Base-by-base conservation (phyloP, 768 basidiomycete species). In the Termitomyces sp. region DNA sequence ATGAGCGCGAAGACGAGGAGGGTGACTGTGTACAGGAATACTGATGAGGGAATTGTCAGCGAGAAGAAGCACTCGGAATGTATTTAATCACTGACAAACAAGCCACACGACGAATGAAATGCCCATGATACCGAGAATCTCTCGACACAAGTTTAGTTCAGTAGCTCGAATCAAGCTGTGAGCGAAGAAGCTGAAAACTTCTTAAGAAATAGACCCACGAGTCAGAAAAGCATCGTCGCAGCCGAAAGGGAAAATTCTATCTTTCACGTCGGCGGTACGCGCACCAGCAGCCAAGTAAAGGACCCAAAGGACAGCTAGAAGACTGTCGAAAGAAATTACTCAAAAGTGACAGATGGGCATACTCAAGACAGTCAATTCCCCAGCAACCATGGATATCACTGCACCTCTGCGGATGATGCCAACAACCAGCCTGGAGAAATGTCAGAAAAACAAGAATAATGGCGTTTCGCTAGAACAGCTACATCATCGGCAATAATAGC, bases 21-120 rank as follows among this genome's bases (percentile, higher is more conserved):
- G 10, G 56, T 62, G 54, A 50, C 26, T 18, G 61, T 62, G 28
- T 64, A 66, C 0, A 61, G 9, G 35, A 64, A 41, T 13, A 66
- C 64, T 66, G 20, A 12, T 18, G n/a, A 55, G 33, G 3, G 33
- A 10, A n/a, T 14, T 47, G 16, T 55, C 49, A 54, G 23, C 14
- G 13, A 14, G 32, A 52, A 3, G 28, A 7, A 30, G 5, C 20
- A 2, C 20, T 18, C 6, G 8, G 4, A 46, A 36, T 26, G 16
- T 4, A 6, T 44, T 32, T 16, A 23, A 50, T 20, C 3, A 60
- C 64, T 57, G 30, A 64, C 64, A 57, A 6, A 50, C 3, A 16
- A 64, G 54, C 64, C 63, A 66, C 20, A 26, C 56, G 26, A 58
- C 48, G 36, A 64, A 64, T 6, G 65, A 62, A 3, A 55, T 5